phyloP scores from a whole-genome alignment of 2,329 filamentous ascomycete genomes.

The Cladosporium sp. region DNA sequence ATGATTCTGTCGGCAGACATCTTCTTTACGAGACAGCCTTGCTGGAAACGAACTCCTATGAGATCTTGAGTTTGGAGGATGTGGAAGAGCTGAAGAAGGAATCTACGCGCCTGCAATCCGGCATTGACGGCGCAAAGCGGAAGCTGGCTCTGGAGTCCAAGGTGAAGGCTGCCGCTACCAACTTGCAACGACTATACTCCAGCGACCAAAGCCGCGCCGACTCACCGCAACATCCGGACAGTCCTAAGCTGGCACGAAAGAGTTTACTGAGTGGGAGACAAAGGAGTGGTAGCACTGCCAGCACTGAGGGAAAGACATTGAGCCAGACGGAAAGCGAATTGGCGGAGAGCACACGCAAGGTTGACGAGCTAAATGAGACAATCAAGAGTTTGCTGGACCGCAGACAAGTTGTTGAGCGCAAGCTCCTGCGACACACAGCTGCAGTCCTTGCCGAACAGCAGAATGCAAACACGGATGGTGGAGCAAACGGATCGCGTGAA shows the following conservation, averaged over 20 bases:
- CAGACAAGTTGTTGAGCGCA: conserved; percentile 68
- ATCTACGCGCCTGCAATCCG: conserved; percentile 63
- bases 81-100: conserved; percentile 91
- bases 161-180: conserved; percentile 87
- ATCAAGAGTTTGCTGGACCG: conserved; percentile 76
- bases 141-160: conserved; percentile 89
- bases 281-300: conserved; percentile 36
- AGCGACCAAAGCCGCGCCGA: conserved; percentile 48
- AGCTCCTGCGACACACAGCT: conserved; percentile 83
- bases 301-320: conserved; percentile 39
- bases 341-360: conserved; percentile 69
- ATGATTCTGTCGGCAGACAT: conserved; percentile 73
- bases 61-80: conserved; percentile 86
- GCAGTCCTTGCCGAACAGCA: conserved; percentile 81
- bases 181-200: conserved; percentile 75
- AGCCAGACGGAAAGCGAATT: conserved; percentile 69
- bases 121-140: conserved; percentile 76
- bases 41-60: conserved; percentile 78
- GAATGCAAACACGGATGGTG: conserved; percentile 51
- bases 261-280: conserved; percentile 33
- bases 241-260: conserved; percentile 50
- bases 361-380: conserved; percentile 78
- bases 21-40: conserved; percentile 91
- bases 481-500: conserved; percentile 14
- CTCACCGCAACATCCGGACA: conserved; percentile 42